These are phyloP conservation scores for Peronospora farinosa DNA, from an alignment of 352 stramenopile species.

Conservation along the genomic window DNA sequence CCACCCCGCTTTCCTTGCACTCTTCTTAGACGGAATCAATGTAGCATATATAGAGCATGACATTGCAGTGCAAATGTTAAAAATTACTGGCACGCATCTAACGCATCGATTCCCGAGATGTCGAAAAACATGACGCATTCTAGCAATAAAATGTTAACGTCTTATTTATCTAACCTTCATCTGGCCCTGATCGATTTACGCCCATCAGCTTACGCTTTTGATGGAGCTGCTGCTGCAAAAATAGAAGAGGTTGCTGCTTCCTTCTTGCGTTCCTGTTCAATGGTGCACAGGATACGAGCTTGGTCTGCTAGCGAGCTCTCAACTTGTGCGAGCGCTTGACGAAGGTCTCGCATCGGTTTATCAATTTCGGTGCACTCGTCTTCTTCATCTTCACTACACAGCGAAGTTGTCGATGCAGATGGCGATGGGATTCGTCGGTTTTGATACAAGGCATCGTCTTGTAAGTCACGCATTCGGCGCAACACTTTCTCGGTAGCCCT, in stretches of 20 bases:
- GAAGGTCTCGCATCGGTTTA: conserved; percentile 24
- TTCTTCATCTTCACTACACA: conserved; percentile 17
- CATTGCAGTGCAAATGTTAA: conserved; percentile 16
- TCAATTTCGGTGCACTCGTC: conserved; percentile 15
- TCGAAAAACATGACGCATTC: conserved; percentile 8
- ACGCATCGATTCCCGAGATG: conserved; percentile 4
- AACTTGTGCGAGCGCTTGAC: conserved; percentile 35
- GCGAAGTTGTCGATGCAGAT: conserved; percentile 22
- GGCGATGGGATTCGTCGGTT: conserved; percentile 18
- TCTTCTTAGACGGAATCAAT: conserved; percentile 27
- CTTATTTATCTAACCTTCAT: conserved; percentile 6
- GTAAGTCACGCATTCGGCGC: conserved; percentile 23
- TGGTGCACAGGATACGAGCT: conserved; percentile 39
- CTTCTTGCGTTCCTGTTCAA: conserved; percentile 40
- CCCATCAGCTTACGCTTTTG: conserved; percentile 7
- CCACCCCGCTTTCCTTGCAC: conserved; percentile 27
- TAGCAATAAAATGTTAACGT: conserved; percentile 17
- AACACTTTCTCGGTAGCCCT: conserved; percentile 20
- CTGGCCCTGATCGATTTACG: not conserved
- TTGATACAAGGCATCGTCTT: conserved; percentile 30
- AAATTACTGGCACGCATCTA: too few relatives aligned
- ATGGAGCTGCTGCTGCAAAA: conserved; percentile 2
- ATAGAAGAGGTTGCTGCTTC: conserved; percentile 5
- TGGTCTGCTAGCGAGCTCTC: conserved; percentile 52
- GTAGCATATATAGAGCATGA: conserved; percentile 34